These are phyloP conservation scores for Calocybe gangraenosa DNA, from an alignment of 768 basidiomycete genomes.

Conservation along the genomic window DNA sequence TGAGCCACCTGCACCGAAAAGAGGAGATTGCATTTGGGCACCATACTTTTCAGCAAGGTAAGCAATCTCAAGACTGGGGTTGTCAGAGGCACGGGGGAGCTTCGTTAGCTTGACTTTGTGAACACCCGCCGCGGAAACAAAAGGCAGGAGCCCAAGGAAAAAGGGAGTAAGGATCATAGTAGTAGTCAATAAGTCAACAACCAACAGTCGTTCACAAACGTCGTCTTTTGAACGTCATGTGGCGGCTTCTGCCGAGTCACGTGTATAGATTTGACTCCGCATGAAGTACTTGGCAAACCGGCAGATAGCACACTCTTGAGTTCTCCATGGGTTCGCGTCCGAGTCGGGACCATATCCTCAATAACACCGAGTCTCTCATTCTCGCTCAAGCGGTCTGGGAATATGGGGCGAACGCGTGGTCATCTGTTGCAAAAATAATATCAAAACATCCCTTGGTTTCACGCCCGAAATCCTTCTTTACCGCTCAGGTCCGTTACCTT, in stretches of 20 bases:
- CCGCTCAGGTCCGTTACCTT: conserved; percentile 68
- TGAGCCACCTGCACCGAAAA: conserved; percentile 70
- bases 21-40: conserved; percentile 47
- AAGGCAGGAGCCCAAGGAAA: conserved; percentile 42
- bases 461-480: conserved; percentile 63
- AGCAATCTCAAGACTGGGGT: conserved; percentile 68
- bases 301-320: background rate
- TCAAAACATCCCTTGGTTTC: conserved; percentile 66
- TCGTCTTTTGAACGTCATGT: conserved; percentile 15
- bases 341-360: conserved; percentile 16
- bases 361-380: conserved; percentile 66
- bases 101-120: conserved; percentile 92
- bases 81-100: conserved; percentile 56
- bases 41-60: conserved; percentile 97
- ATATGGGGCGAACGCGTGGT: conserved; percentile 69
- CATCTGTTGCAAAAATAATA: conserved; percentile 59
- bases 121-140: conserved; percentile 52
- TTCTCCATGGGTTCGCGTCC: conserved; percentile 28
- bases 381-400: conserved; percentile 87
- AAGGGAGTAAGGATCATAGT: conserved; percentile 43
- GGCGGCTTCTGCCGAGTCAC: conserved; percentile 13
- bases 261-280: background rate
- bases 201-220: conserved; percentile 1
- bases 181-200: conserved; percentile 17
- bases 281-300: background rate